Evolutionary conservation across 164 flowering plant species (phyloP).

Genomic region (Santalum album): DNA sequence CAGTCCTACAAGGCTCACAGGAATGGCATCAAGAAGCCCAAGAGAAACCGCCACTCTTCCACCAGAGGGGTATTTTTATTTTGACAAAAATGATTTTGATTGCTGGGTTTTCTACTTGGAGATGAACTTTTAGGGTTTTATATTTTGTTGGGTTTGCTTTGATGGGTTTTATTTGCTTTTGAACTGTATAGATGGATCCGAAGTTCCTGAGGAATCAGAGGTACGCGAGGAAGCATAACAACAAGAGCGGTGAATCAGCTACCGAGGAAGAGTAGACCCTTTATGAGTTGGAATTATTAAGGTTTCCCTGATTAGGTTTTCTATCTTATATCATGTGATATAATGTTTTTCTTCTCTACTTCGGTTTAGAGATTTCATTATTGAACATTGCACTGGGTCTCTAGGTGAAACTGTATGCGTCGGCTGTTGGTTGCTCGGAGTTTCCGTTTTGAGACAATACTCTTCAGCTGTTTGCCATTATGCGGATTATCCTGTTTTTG

Average conservation of each 20-base stretch:
- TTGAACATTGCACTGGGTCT: no score
- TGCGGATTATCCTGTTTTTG: no score
- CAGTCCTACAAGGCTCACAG: slow-evolving; percentile 93
- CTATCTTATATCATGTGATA: not conserved
- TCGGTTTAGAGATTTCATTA: no score
- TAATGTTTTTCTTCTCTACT: no score
- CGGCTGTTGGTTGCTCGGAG: no score
- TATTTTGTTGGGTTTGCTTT: not conserved
- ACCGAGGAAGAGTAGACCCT: slow-evolving; percentile 37
- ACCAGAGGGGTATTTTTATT: slow-evolving; percentile 71
- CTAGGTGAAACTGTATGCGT: no score
- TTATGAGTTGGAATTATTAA: not conserved
- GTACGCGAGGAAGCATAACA: slow-evolving; percentile 98
- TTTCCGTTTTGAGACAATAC: no score
- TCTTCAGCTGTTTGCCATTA: no score
- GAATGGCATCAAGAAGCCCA: slow-evolving; percentile 97
- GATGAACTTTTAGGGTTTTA: not conserved
- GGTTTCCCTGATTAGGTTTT: not conserved
- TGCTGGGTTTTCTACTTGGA: not conserved
- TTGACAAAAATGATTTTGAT: not conserved
- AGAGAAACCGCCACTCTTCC: slow-evolving; percentile 79
- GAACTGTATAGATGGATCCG: slow-evolving; percentile 67
- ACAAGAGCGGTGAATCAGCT: slow-evolving; percentile 32
- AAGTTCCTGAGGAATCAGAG: slow-evolving; percentile 99
- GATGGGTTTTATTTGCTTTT: slow-evolving; percentile 3